Percentiles rank a stretch among this genome's conserved stretches.
Conservation (phyloP, 179 eudicot species). For the Pouteria campechiana region DNA sequence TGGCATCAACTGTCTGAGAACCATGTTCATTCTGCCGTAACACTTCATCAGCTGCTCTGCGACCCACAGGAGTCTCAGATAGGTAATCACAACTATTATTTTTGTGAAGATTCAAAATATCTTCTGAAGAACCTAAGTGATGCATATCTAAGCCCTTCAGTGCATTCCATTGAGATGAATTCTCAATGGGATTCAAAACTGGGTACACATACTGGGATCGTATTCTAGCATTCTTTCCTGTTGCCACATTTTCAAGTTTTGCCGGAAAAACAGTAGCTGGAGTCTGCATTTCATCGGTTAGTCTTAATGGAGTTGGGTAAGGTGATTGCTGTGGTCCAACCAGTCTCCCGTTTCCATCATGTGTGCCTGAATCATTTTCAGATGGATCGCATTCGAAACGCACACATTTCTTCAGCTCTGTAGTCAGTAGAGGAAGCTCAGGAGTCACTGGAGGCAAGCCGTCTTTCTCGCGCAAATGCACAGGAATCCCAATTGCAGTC, state of each 20-base stretch:
- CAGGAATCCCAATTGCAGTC: no score
- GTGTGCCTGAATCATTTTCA: no score
- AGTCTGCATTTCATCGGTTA: constrained; percentile 86
- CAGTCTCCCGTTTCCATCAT: no score
- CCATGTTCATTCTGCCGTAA: constrained; percentile 20
- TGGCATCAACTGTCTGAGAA: constrained; percentile 30
- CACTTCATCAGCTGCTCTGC: constrained; percentile 7
- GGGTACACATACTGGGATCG: constrained; percentile 80
- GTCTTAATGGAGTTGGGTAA: constrained; percentile 67
- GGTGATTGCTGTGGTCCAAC: constrained; percentile 43
- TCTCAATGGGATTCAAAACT: constrained; percentile 38
- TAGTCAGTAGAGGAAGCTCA: no score
- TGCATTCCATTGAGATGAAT: constrained; percentile 22
- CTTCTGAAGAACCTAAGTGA: constrained; percentile 10
- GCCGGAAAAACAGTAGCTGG: constrained; percentile 88
- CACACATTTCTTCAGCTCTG: constrained; percentile 32
- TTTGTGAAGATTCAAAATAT: constrained; percentile 12
- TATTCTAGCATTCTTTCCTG: constrained; percentile 44
- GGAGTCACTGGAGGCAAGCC: no score
- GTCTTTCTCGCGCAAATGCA: no score
- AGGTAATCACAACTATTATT: no score
- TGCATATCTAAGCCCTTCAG: constrained; percentile 22
- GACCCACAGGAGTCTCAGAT: constrained; percentile 11
- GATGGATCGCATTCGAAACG: constrained; percentile 25
- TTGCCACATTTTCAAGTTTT: constrained; percentile 17